A percentile compares a stretch with the other conserved stretches of the same genome.
Evolutionary conservation across 2,329 filamentous ascomycete species (phyloP).

Genomic region (Claviceps sp.): DNA sequence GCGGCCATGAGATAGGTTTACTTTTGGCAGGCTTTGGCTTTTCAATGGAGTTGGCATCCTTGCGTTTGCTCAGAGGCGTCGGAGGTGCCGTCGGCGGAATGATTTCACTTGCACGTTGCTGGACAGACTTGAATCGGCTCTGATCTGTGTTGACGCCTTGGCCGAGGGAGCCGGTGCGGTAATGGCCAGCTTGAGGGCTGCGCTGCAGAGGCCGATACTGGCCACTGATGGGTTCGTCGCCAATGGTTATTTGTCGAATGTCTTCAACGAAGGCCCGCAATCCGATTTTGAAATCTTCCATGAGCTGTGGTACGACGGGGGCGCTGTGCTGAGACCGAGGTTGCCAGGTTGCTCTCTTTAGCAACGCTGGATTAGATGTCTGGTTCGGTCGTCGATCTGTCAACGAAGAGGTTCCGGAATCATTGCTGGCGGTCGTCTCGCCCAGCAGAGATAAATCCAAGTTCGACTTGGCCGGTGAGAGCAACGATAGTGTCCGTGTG

Average conservation of each 20-base stretch:
- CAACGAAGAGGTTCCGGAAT: conserved; percentile 13
- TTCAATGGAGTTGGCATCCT: conserved; percentile 14
- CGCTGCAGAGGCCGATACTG: conserved; percentile 11
- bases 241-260: conserved; percentile 86
- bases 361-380: conserved; percentile 25
- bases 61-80: conserved; percentile 17
- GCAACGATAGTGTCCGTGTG: conserved; percentile 57
- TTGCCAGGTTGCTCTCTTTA: conserved; percentile 48
- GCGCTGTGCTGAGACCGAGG: conserved; percentile 33
- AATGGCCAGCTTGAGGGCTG: conserved; percentile 4
- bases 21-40: conserved; percentile 26
- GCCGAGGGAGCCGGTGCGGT: conserved; percentile 4
- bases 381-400: conserved; percentile 20
- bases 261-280: conserved; percentile 94
- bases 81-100: conserved; percentile 15
- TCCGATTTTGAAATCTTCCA: conserved; percentile 78
- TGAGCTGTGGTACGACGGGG: conserved; percentile 57
- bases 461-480: conserved; percentile 51
- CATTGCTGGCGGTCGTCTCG: conserved; percentile 17
- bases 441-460: conserved; percentile 30
- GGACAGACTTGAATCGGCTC: conserved; percentile 33
- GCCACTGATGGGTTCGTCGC: conserved; percentile 70
- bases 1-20: conserved; percentile 48
- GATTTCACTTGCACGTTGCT: conserved; percentile 31
- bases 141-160: conserved; percentile 20